These are phyloP conservation scores for Yamadazyma sp. DNA, from an alignment of 805 yeast genomes.

Conservation along the genomic window DNA sequence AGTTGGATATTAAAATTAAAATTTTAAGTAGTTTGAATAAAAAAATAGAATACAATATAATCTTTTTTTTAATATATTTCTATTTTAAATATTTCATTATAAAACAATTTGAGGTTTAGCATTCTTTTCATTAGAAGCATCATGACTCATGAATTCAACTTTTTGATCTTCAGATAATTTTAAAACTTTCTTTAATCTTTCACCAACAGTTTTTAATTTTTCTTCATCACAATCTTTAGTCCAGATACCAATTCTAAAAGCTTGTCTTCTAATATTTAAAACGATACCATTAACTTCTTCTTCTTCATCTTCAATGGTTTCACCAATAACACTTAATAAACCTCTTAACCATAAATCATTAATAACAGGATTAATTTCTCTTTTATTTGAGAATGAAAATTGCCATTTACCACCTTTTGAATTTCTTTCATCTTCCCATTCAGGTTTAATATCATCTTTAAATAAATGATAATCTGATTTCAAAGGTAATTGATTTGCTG, in stretches of 20 bases:
- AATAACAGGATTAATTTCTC: conserved; percentile 56
- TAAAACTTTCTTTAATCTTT: conserved; percentile 80
- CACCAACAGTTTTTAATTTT: conserved; percentile 72
- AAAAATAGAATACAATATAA: background rate
- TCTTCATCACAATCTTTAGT: conserved; percentile 71
- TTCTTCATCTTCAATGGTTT: conserved; percentile 80
- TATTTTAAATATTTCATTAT: conserved; percentile 13
- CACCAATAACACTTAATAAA: conserved; percentile 88
- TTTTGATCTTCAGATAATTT: conserved; percentile 70
- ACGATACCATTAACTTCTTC: conserved; percentile 94
- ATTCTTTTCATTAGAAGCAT: conserved; percentile 44
- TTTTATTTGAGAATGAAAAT: conserved; percentile 63
- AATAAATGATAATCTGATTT: conserved; percentile 94
- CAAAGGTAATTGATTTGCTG: conserved; percentile 84
- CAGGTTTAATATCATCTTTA: conserved; percentile 92
- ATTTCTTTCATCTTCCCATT: conserved; percentile 94
- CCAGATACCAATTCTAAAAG: conserved; percentile 88
- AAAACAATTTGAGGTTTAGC: conserved; percentile 33
- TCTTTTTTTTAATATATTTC: too few species aligned
- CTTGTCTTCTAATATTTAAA: conserved; percentile 79
- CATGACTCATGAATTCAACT: conserved; percentile 77
- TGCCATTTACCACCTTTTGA: conserved; percentile 92
- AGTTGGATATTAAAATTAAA: conserved; percentile 24
- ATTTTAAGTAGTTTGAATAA: background rate
- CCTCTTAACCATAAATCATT: conserved; percentile 93